These are phyloP conservation scores for Narthecium ossifragum DNA, from an alignment of 106 monocot species.

Conservation along the genomic window DNA sequence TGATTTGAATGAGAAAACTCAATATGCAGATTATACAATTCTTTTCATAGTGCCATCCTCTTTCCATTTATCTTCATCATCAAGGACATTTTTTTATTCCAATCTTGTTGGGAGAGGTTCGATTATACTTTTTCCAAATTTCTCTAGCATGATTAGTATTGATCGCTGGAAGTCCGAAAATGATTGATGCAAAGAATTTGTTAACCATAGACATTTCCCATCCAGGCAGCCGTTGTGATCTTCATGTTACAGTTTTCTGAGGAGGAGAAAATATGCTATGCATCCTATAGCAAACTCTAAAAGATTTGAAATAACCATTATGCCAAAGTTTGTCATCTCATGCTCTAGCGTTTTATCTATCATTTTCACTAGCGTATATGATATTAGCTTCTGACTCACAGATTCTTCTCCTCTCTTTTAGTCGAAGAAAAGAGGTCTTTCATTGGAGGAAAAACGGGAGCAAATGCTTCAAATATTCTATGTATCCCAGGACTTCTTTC, in stretches of 20 bases:
- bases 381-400: neutral
- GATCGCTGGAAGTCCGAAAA: too few species aligned
- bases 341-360: neutral
- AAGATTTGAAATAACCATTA: neutral
- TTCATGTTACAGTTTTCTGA: neutral
- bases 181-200: too few species aligned
- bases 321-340: neutral
- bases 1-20: too few species aligned
- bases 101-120: too few species aligned
- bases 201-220: neutral
- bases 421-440: conserved; percentile 97
- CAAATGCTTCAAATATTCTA: conserved; percentile 96
- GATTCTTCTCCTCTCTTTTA: conserved; percentile 10
- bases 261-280: neutral
- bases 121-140: too few species aligned
- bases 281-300: neutral
- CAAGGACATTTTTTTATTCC: too few species aligned
- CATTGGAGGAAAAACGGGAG: conserved; percentile 93
- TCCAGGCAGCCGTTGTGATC: neutral
- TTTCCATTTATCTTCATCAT: too few species aligned
- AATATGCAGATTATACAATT: too few species aligned
- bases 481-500: conserved; percentile 81
- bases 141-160: too few species aligned
- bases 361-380: neutral
- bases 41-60: too few species aligned